Base-by-base conservation (phyloP, 2,329 filamentous ascomycete species). In the Trichoderma cornu-damae region DNA sequence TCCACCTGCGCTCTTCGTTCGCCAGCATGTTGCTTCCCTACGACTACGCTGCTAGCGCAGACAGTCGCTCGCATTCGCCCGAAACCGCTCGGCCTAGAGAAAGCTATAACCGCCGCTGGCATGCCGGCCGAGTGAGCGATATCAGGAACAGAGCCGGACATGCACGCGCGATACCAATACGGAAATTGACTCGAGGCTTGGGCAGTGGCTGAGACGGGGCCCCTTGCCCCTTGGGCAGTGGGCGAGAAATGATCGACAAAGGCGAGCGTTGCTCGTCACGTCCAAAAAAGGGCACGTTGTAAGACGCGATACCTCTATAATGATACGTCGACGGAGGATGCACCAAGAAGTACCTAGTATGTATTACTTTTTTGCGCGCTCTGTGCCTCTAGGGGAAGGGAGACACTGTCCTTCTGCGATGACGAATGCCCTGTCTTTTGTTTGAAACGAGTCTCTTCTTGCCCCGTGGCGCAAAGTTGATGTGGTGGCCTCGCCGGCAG, bases 51-150 rank as follows among this genome's bases (percentile, higher is more conserved):
- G 37, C n/a, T 18, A 20, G 20, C 37, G 11, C 11, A 9, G 37
- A 18, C 30, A 34, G 16, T 18, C 18, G 24, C 42, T 51, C 32
- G 32, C 22, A 38, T 22, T 38, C 24, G 22, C 20, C 32, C 22
- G 47, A 26, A 55, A 14, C n/a, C 32, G 43, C 32, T 22, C 42
- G 52, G 50, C 30, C 12, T 35, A 46, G 51, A 46, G 9, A 40
- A 55, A 32, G 52, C 32, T 47, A 55, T 28, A 54, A 47, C 52
- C 52, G 52, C 52, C 42, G 42, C 52, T 47, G 47, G 42, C 32
- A 47, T 16, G 24, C 40, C 20, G 14, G 30, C 40, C 18, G 9
- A 42, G 28, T 14, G 11, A 47, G 28, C 20, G 11, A 47, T 14
- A 34, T 22, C 42, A 28, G n/a, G 9, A 6, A 8, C 35, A 42